A percentile compares a stretch with the other conserved stretches of the same genome.
Evolutionary conservation across 2,329 filamentous ascomycete genomes (phyloP).

Genomic region (Moelleriella libera): DNA sequence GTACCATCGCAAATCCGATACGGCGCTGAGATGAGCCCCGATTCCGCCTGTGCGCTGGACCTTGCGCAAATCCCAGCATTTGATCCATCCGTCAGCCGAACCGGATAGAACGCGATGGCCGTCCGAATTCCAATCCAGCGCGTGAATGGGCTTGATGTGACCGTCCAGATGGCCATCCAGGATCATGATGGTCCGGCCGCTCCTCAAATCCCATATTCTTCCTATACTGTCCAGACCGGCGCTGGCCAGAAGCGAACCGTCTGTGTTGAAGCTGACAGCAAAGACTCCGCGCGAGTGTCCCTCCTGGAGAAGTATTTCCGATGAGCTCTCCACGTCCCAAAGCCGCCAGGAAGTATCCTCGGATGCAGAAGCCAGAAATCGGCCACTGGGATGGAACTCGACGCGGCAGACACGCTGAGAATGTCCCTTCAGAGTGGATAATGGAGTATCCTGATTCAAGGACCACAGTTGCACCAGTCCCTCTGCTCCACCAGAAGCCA

Average conservation of each 20-base stretch:
- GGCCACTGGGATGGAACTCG: slow-evolving; percentile 86
- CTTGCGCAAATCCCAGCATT: slow-evolving; percentile 93
- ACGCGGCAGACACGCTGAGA: slow-evolving; percentile 77
- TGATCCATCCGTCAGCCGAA: slow-evolving; percentile 88
- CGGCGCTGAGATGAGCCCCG: slow-evolving; percentile 80
- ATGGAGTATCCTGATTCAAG: slow-evolving; percentile 68
- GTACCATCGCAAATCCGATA: slow-evolving; percentile 89
- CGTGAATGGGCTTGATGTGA: slow-evolving; percentile 83
- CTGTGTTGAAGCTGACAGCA: slow-evolving; percentile 74
- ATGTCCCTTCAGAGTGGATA: slow-evolving; percentile 73
- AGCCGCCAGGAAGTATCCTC: slow-evolving; percentile 95
- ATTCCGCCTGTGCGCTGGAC: slow-evolving; percentile 73
- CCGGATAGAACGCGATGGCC: slow-evolving; percentile 87
- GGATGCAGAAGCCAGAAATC: slow-evolving; percentile 81
- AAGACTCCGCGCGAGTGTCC: slow-evolving; percentile 93
- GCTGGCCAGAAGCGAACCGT: slow-evolving; percentile 80
- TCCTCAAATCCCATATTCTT: slow-evolving; percentile 86
- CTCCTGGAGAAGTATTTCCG: slow-evolving; percentile 78
- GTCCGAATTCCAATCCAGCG: slow-evolving; percentile 82
- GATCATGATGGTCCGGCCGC: slow-evolving; percentile 89
- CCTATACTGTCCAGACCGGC: slow-evolving; percentile 93
- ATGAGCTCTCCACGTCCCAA: slow-evolving; percentile 81
- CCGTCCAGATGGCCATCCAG: slow-evolving; percentile 73
- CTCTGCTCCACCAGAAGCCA: slow-evolving; percentile 84
- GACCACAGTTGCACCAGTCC: slow-evolving; percentile 85